A percentile compares a stretch with the other conserved stretches of the same genome.
These are phyloP conservation scores for Excoecaria agallocha DNA, from an alignment of 345 rosid genomes.

Conservation along the genomic window DNA sequence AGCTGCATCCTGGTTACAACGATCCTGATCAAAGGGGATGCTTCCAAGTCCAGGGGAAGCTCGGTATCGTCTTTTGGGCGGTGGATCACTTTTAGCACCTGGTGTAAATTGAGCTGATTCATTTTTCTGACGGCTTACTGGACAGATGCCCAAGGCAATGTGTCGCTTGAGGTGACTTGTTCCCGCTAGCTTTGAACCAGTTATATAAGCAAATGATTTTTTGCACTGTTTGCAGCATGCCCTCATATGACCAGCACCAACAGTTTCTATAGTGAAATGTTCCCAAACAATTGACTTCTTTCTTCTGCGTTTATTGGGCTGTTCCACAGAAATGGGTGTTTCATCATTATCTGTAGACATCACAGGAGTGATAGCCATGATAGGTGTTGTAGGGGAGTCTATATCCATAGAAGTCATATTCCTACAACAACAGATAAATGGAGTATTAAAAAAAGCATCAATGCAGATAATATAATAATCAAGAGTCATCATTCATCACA, in stretches of 20 bases:
- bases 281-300: slow-evolving; percentile 98
- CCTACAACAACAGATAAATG: slow-evolving; percentile 21
- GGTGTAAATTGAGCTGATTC: slow-evolving; percentile 30
- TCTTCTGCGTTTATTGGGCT: slow-evolving; percentile 64
- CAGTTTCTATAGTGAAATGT: slow-evolving; percentile 77
- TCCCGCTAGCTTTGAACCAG: slow-evolving; percentile 83
- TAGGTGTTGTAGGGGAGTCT: slow-evolving; percentile 44
- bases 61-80: slow-evolving; percentile 64
- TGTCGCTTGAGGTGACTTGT: slow-evolving; percentile 98
- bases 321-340: slow-evolving; percentile 35
- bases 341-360: slow-evolving; percentile 39
- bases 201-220: slow-evolving; percentile 80
- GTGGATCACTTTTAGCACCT: slow-evolving; percentile 41
- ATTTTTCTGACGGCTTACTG: slow-evolving; percentile 52
- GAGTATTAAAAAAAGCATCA: neutral
- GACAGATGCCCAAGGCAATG: slow-evolving; percentile 84
- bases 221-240: slow-evolving; percentile 92
- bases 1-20: slow-evolving; percentile 68
- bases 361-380: slow-evolving; percentile 30
- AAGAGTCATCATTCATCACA: neutral
- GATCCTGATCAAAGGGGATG: slow-evolving; percentile 60
- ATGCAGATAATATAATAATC: neutral
- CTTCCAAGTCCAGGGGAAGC: slow-evolving; percentile 31
- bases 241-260: slow-evolving; percentile 66
- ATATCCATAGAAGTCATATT: slow-evolving; percentile 31